Conservation (phyloP, 306 rosid species). For the Cajanus cajan region DNA sequence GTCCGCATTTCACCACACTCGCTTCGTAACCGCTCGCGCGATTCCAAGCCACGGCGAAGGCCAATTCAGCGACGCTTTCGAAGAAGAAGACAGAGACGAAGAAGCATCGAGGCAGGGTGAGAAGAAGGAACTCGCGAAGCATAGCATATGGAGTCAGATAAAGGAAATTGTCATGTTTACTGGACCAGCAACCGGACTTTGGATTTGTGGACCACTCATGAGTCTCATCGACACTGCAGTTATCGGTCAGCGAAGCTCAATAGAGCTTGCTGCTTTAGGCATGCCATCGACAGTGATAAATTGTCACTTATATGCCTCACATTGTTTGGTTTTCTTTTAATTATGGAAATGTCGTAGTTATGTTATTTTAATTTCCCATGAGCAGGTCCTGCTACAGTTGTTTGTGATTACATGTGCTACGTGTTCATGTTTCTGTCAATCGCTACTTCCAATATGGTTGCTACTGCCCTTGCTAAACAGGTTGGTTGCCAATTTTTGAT, state of each 20-base stretch:
- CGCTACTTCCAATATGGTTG: slow-evolving; percentile 96
- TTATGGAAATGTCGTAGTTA: neutral
- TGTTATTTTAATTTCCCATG: slow-evolving; percentile 10
- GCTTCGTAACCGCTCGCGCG: slow-evolving; percentile 25
- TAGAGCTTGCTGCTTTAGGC: slow-evolving; percentile 95
- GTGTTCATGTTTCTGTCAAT: slow-evolving; percentile 87
- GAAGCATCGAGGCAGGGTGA: slow-evolving; percentile 5
- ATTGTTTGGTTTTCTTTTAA: neutral
- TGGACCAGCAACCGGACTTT: slow-evolving; percentile 80
- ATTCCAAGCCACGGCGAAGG: slow-evolving; percentile 12
- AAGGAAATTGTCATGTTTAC: slow-evolving; percentile 68
- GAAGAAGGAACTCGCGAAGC: slow-evolving; percentile 41
- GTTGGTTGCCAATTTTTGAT: slow-evolving; percentile 34
- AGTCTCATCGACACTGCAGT: slow-evolving; percentile 87
- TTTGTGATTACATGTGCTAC: slow-evolving; percentile 78
- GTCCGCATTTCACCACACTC: neutral
- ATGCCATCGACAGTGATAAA: neutral
- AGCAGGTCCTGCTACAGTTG: slow-evolving; percentile 85
- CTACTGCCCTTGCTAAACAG: slow-evolving; percentile 82
- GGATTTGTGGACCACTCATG: slow-evolving; percentile 87
- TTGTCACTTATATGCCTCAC: neutral
- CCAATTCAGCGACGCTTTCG: neutral
- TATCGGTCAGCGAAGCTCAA: slow-evolving; percentile 84
- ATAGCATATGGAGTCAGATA: slow-evolving; percentile 63
- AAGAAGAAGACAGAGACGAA: slow-evolving; percentile 21